phyloP scores from a whole-genome alignment of 1,139 yeast genomes.

The Magnusiomyces fungicola region DNA sequence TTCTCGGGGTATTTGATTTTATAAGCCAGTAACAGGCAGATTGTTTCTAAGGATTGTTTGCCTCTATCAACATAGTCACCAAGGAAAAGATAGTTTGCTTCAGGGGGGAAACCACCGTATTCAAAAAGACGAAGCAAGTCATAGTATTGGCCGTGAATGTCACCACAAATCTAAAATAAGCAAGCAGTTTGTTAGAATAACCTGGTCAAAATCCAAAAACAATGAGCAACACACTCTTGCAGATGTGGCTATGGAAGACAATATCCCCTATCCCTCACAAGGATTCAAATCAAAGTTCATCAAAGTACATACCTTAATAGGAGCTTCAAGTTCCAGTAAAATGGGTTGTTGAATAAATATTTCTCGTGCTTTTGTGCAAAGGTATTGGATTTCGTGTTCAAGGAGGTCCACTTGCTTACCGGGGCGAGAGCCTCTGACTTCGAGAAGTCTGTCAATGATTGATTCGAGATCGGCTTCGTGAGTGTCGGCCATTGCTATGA shows the following conservation, averaged over 20 bases:
- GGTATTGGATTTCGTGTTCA: slow-evolving; percentile 89
- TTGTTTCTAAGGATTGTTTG: slow-evolving; percentile 90
- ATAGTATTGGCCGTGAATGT: slow-evolving; percentile 95
- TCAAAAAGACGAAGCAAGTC: slow-evolving; percentile 92
- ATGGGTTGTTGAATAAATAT: slow-evolving; percentile 97
- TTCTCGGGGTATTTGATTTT: slow-evolving; percentile 97
- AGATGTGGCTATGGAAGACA: too few relatives aligned
- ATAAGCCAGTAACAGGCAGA: slow-evolving; percentile 85
- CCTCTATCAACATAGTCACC: slow-evolving; percentile 99
- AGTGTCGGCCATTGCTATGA: slow-evolving; percentile 43
- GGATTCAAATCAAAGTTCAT: neutral
- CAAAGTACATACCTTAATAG: slow-evolving; percentile 63
- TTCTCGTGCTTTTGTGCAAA: slow-evolving; percentile 96
- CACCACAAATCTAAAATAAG: slow-evolving; percentile 56
- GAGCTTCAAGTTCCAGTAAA: slow-evolving; percentile 90
- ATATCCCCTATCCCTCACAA: too few relatives aligned
- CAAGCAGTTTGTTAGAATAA: neutral
- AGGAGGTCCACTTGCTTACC: slow-evolving; percentile 93
- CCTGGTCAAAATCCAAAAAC: neutral
- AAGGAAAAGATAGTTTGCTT: slow-evolving; percentile 85
- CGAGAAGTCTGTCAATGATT: slow-evolving; percentile 91
- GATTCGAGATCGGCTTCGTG: slow-evolving; percentile 95
- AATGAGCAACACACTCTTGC: too few relatives aligned
- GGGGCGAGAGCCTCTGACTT: slow-evolving; percentile 96
- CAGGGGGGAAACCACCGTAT: slow-evolving; percentile 99